Evolutionary conservation across 1,139 yeast species (phyloP).

Genomic region (Lodderomyces jiufengensis): DNA sequence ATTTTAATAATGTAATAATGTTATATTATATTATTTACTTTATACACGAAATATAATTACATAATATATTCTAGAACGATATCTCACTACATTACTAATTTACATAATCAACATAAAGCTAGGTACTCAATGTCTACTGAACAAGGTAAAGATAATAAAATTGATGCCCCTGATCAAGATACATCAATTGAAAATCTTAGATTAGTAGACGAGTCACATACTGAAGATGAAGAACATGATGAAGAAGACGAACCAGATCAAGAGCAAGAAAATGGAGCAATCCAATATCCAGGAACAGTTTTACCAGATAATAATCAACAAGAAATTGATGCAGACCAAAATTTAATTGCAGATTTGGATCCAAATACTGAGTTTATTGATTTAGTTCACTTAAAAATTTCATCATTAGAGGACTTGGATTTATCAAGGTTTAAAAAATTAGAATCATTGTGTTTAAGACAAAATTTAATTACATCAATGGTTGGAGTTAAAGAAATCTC

Average conservation of each 20-base stretch:
- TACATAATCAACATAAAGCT: too few relatives aligned
- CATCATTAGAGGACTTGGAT: slow-evolving; percentile 62
- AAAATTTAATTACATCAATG: slow-evolving; percentile 73
- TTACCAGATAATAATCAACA: slow-evolving; percentile 54
- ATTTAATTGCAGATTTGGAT: slow-evolving; percentile 60
- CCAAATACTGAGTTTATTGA: slow-evolving; percentile 68
- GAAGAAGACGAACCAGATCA: slow-evolving; percentile 23
- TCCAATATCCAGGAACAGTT: slow-evolving; percentile 45
- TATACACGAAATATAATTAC: too few relatives aligned
- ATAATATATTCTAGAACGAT: too few relatives aligned
- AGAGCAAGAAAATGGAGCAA: slow-evolving; percentile 24
- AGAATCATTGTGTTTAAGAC: slow-evolving; percentile 71
- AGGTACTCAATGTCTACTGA: neutral
- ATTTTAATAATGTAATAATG: too few relatives aligned
- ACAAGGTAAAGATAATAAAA: neutral
- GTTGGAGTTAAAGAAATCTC: slow-evolving; percentile 64
- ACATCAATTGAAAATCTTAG: slow-evolving; percentile 8
- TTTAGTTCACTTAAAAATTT: slow-evolving; percentile 73
- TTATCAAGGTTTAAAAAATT: slow-evolving; percentile 56
- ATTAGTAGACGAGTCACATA: slow-evolving; percentile 22
- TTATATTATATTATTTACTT: too few relatives aligned
- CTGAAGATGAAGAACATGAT: slow-evolving; percentile 22
- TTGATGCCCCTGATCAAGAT: neutral
- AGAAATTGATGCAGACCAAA: slow-evolving; percentile 47
- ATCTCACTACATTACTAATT: too few relatives aligned